Evolutionary conservation across 495 filamentous ascomycete species (phyloP), one percentile per base, ranked within the genome.

Genomic region (Penicillium coffeae): DNA sequence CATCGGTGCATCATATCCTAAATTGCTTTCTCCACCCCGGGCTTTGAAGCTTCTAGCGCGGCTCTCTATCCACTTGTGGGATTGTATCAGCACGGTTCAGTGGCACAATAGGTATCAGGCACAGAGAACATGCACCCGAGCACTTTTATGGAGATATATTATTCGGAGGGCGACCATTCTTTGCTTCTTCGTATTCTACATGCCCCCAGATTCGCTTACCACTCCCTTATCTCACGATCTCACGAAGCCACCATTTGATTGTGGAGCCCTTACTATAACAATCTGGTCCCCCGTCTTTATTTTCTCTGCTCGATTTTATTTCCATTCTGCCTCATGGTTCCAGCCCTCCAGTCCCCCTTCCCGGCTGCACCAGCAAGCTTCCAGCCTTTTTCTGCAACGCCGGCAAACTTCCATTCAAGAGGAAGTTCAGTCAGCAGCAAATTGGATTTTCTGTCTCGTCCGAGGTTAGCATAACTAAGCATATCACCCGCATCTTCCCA

Each of bases 381-480:
- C 42, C 59, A 59, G 39, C 63, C 69, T 37, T 58, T 71, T 25
- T 65, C 70, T 25, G 57, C 60, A 48, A 50, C 59, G 20, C 58
- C 64, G 51, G 54, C 62, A 50, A 57, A 56, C 30, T 54, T 65
- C 33, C 53, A 59, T 37, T 65, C 68, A 42, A 63, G 63, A 43
- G 64, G 62, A 45, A 53, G 61, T 42, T 63, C 70, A 15, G 47
- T 61, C 37, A 66, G 62, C 51, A 56, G 61, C 44, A 67, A 65
- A 50, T 53, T 66, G 21, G 69, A 73, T 52, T 51, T 63, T 25
- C 60, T 66, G 54, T 67, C 69, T 65, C 69, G 65, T 51, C 60
- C 64, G 44, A 73, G 70, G 72, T 75, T 41, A 71, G 70, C 70
- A 63, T 36, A 50, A 58, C 53, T 41, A 46, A 37, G 38, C 38